These are phyloP conservation scores for Amylostereum chailletii DNA, from an alignment of 1,284 basidiomycete species.

Conservation along the genomic window DNA sequence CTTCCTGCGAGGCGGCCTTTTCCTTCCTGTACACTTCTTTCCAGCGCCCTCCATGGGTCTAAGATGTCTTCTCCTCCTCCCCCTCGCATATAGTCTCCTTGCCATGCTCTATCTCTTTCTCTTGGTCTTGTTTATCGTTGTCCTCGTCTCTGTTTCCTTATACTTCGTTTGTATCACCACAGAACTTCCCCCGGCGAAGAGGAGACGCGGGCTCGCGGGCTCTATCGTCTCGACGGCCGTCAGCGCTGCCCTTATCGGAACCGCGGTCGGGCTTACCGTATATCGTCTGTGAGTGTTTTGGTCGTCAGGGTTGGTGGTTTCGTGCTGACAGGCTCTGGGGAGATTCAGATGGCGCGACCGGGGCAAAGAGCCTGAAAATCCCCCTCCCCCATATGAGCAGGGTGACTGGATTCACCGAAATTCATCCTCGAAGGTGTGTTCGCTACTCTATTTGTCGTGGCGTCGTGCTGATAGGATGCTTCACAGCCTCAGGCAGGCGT, in stretches of 20 bases:
- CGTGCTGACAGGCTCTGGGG: conserved; percentile 5
- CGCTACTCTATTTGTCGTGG: not conserved
- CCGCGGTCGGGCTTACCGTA: conserved; percentile 74
- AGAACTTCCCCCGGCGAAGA: conserved; percentile 44
- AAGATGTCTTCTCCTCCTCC: conserved; percentile 7
- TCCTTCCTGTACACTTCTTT: conserved; percentile 3
- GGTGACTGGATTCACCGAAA: conserved; percentile 39
- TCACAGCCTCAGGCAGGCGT: conserved; percentile 6
- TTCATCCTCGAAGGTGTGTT: not conserved
- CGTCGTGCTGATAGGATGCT: conserved; percentile 7
- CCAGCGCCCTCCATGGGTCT: conserved; percentile 10
- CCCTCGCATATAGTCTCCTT: conserved; percentile 8
- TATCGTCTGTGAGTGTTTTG: conserved; percentile 61
- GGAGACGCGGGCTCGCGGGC: conserved; percentile 62
- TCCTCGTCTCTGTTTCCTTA: conserved; percentile 15
- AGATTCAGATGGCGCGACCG: conserved; percentile 54
- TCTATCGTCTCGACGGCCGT: conserved; percentile 72
- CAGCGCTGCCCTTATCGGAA: conserved; percentile 72
- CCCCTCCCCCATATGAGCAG: conserved; percentile 59
- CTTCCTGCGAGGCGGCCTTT: too few species aligned
- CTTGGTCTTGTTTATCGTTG: conserved; percentile 15
- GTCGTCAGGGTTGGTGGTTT: conserved; percentile 1
- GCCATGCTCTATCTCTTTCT: conserved; percentile 3
- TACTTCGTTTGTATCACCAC: conserved; percentile 15
- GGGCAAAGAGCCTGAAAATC: conserved; percentile 40